Evolutionary conservation across 306 rosid genomes (phyloP).

Genomic region (Vachellia pachyceras): DNA sequence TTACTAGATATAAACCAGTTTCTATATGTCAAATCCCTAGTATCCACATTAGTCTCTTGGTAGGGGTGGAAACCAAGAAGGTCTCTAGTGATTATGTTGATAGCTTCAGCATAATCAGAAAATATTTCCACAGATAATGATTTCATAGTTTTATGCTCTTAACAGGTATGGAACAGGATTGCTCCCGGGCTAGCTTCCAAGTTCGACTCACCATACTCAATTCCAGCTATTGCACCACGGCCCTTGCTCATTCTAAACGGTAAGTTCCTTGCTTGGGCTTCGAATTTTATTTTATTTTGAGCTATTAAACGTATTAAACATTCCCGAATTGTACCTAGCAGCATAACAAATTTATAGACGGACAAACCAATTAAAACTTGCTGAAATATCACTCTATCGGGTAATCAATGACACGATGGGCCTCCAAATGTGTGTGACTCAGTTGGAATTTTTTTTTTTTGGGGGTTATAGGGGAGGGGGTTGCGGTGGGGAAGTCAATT

Average conservation of each 20-base stretch:
- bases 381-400: conserved; percentile 22
- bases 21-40: background rate
- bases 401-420: conserved; percentile 9
- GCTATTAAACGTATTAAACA: background rate
- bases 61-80: background rate
- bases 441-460: background rate
- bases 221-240: conserved; percentile 78
- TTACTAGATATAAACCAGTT: background rate
- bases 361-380: background rate
- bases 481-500: background rate
- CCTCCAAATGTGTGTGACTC: conserved; percentile 7
- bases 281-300: background rate
- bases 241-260: conserved; percentile 83
- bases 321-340: conserved; percentile 27
- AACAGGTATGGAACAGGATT: conserved; percentile 93
- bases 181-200: conserved; percentile 88
- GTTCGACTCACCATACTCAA: conserved; percentile 73
- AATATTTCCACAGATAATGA: background rate
- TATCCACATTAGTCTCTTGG: background rate
- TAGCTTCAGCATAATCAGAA: background rate
- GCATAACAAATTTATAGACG: conserved; percentile 18
- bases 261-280: conserved; percentile 36
- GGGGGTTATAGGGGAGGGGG: too few relatives aligned
- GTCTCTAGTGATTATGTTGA: background rate
- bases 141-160: conserved; percentile 26